Evolutionary conservation across 177 flowering plant genomes (phyloP).

Genomic region (Vitis hybrid): DNA sequence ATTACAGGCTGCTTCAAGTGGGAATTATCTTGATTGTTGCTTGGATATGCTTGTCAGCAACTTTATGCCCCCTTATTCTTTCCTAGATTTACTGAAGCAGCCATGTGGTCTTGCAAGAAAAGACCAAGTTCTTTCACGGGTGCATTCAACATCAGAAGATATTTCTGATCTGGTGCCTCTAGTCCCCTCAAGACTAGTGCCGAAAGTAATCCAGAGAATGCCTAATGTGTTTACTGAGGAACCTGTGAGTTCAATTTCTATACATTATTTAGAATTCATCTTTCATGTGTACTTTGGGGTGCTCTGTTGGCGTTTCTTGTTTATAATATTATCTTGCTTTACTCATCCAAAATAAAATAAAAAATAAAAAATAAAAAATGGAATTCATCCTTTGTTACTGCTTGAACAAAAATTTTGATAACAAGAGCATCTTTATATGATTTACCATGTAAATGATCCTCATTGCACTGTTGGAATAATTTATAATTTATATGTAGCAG

Average conservation of each 20-base stretch:
- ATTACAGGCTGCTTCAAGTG: conserved; percentile 67
- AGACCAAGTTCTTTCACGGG: conserved; percentile 65
- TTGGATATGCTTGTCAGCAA: conserved; percentile 76
- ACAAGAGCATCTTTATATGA: too few species aligned
- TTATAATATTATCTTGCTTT: too few species aligned
- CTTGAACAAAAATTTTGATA: too few species aligned
- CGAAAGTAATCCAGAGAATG: conserved; percentile 50
- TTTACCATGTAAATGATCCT: too few species aligned
- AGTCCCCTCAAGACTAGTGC: conserved; percentile 53
- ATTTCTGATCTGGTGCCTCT: conserved; percentile 71
- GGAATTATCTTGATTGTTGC: conserved; percentile 61
- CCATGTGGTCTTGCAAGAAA: conserved; percentile 53
- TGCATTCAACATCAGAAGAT: conserved; percentile 57
- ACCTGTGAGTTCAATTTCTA: conserved; percentile 42
- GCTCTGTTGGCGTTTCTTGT: too few species aligned
- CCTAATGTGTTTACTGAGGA: conserved; percentile 43
- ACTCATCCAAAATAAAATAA: too few species aligned
- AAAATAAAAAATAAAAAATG: too few species aligned
- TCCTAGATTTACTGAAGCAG: conserved; percentile 27
- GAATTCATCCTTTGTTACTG: too few species aligned
- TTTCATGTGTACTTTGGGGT: too few species aligned
- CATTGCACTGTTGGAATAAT: too few species aligned
- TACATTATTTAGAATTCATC: not conserved
- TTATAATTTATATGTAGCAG: too few species aligned
- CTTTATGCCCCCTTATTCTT: conserved; percentile 56